These are phyloP conservation scores for Candida andamanensis DNA, from an alignment of 805 yeast genomes.

Conservation along the genomic window DNA sequence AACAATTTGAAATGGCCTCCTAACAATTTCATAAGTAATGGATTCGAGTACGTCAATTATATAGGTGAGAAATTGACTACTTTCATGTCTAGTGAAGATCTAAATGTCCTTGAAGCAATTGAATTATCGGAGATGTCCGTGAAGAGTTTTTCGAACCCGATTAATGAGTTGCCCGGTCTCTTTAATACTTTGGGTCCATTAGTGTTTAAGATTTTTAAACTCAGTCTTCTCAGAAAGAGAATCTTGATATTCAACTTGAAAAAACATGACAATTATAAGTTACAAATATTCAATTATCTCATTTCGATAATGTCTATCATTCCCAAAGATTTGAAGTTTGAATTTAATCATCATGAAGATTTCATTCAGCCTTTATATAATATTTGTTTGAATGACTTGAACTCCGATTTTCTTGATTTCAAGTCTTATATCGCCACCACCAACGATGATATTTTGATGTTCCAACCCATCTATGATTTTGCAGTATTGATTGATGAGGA, in stretches of 20 bases:
- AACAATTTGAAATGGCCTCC: constrained; percentile 27
- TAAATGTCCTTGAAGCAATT: constrained; percentile 14
- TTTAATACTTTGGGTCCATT: constrained; percentile 58
- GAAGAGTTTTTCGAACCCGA: constrained; percentile 8
- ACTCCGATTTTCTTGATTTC: constrained; percentile 3
- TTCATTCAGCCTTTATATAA: constrained; percentile 53
- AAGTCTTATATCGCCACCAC: constrained; percentile 48
- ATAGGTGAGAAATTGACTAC: constrained; percentile 21
- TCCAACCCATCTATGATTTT: constrained; percentile 50
- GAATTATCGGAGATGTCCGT: constrained; percentile 8
- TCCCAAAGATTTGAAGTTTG: constrained; percentile 47
- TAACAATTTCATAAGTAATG: constrained; percentile 27
- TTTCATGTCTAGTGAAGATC: constrained; percentile 17
- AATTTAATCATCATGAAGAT: constrained; percentile 11
- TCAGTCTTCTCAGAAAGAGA: constrained; percentile 52
- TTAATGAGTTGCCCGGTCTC: constrained; percentile 33
- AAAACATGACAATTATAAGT: constrained; percentile 16
- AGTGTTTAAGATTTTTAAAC: constrained; percentile 59
- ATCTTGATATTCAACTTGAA: constrained; percentile 42
- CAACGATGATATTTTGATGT: constrained; percentile 59
- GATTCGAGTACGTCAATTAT: constrained; percentile 33
- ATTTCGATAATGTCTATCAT: constrained; percentile 57
- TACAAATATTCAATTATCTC: constrained; percentile 50
- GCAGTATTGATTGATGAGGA: constrained; percentile 23
- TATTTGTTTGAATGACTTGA: constrained; percentile 55